Conservation (phyloP, 345 rosid genomes). For the Litchi chinensis region DNA sequence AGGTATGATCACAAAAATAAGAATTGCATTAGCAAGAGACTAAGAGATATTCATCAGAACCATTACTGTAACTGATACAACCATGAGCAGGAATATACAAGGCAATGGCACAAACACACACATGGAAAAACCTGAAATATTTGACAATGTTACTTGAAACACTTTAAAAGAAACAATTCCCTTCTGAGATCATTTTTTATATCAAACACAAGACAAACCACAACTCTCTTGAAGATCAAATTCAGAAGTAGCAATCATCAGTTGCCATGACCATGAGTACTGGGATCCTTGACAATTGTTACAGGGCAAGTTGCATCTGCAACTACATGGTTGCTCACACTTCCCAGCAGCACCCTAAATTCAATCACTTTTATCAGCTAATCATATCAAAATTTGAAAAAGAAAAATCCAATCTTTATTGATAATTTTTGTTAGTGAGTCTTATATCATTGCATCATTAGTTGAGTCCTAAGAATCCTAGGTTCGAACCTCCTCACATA, state of each 20-base stretch:
- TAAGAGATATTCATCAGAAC: too few species aligned
- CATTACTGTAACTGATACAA: background rate
- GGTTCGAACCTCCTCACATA: too few species aligned
- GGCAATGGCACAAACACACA: too few species aligned
- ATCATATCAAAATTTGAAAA: background rate
- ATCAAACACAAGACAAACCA: too few species aligned
- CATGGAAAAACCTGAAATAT: background rate
- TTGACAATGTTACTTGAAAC: background rate
- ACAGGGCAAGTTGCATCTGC: slow-evolving; percentile 58
- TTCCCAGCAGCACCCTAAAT: slow-evolving; percentile 60
- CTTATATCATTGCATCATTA: too few species aligned
- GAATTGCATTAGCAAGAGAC: background rate
- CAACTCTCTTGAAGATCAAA: background rate
- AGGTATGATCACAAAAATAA: background rate
- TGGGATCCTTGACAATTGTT: slow-evolving; percentile 47
- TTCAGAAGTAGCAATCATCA: slow-evolving; percentile 1
- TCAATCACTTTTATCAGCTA: background rate
- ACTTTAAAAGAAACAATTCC: background rate
- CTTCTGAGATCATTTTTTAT: background rate
- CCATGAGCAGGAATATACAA: too few species aligned
- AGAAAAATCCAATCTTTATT: too few species aligned
- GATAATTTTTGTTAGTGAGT: too few species aligned
- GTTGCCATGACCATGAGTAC: background rate
- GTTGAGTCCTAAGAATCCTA: too few species aligned
- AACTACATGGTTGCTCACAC: slow-evolving; percentile 58